These are phyloP conservation scores for Tulasnella sp. DNA, from an alignment of 768 basidiomycete species.

Conservation along the genomic window DNA sequence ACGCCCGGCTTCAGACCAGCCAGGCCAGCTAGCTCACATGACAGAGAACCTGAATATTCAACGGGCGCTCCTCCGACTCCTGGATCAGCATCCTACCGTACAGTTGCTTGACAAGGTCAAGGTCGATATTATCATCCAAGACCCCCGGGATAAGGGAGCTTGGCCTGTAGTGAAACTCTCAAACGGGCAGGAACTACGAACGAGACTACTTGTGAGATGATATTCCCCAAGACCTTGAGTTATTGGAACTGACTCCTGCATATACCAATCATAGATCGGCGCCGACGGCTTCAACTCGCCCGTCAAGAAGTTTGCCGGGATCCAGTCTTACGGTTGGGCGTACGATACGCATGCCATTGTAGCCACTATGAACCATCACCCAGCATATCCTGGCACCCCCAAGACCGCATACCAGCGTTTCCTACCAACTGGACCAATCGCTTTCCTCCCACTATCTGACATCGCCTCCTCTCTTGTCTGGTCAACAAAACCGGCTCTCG, in stretches of 20 bases:
- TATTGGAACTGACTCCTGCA: background rate
- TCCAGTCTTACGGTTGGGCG: conserved; percentile 81
- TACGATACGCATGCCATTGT: conserved; percentile 88
- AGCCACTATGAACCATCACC: conserved; percentile 67
- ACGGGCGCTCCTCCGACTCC: conserved; percentile 59
- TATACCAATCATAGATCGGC: conserved; percentile 50
- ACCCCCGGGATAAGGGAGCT: conserved; percentile 38
- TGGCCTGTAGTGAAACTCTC: conserved; percentile 78
- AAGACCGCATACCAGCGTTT: conserved; percentile 90
- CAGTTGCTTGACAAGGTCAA: conserved; percentile 59
- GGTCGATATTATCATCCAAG: conserved; percentile 57
- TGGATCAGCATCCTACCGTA: conserved; percentile 42
- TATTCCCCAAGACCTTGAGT: background rate
- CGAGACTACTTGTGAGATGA: conserved; percentile 57
- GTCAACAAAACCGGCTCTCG: conserved; percentile 74
- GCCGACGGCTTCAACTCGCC: conserved; percentile 95
- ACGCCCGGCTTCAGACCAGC: conserved; percentile 24
- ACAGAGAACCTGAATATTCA: conserved; percentile 93
- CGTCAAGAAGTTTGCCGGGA: conserved; percentile 75
- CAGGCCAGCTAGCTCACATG: conserved; percentile 57
- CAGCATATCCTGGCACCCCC: conserved; percentile 40
- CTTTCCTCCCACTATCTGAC: conserved; percentile 72
- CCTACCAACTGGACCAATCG: conserved; percentile 88
- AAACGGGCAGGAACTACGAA: conserved; percentile 49
- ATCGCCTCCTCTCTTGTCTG: conserved; percentile 83